A percentile compares a stretch with the other conserved stretches of the same genome.
phyloP scores from a whole-genome alignment of 495 filamentous ascomycete species.

The Aspergillus steynii region DNA sequence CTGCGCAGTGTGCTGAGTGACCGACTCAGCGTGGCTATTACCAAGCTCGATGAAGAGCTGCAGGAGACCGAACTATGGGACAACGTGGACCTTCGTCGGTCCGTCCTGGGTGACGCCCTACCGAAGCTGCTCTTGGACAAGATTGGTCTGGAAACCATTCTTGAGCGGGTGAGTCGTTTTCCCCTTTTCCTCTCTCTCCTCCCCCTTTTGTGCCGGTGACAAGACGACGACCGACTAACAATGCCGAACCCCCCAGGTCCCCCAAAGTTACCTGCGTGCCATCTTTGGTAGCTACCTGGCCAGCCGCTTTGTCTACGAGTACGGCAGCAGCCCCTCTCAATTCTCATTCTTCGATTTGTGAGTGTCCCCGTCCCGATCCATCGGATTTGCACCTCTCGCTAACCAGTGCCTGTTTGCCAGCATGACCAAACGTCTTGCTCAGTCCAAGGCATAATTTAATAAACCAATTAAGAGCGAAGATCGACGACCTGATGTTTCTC shows the following conservation, averaged over 20 bases:
- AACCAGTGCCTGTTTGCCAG: slow-evolving; percentile 28
- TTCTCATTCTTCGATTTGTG: slow-evolving; percentile 99
- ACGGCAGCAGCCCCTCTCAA: slow-evolving; percentile 88
- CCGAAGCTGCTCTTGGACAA: slow-evolving; percentile 81
- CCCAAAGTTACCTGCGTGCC: slow-evolving; percentile 85
- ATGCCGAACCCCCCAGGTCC: slow-evolving; percentile 55
- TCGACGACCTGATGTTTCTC: slow-evolving; percentile 8
- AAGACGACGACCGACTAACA: background rate
- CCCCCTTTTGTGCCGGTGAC: background rate
- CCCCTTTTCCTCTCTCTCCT: background rate
- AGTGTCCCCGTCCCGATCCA: slow-evolving; percentile 35
- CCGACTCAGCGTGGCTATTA: slow-evolving; percentile 85
- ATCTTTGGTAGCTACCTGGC: slow-evolving; percentile 97
- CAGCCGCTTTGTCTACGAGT: slow-evolving; percentile 92
- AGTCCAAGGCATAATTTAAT: slow-evolving; percentile 28
- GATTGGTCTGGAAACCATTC: slow-evolving; percentile 86
- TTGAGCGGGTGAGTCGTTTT: slow-evolving; percentile 62
- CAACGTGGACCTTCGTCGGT: slow-evolving; percentile 71
- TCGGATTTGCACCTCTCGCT: slow-evolving; percentile 9
- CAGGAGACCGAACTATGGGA: slow-evolving; percentile 92
- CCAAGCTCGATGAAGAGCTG: slow-evolving; percentile 90
- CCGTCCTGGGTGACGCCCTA: slow-evolving; percentile 82
- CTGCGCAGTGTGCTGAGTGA: slow-evolving; percentile 84
- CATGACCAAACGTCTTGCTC: slow-evolving; percentile 55
- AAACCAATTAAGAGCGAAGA: slow-evolving; percentile 2